Base-by-base conservation (phyloP, 2,329 filamentous ascomycete species). In the Biscogniauxia mediterranea region DNA sequence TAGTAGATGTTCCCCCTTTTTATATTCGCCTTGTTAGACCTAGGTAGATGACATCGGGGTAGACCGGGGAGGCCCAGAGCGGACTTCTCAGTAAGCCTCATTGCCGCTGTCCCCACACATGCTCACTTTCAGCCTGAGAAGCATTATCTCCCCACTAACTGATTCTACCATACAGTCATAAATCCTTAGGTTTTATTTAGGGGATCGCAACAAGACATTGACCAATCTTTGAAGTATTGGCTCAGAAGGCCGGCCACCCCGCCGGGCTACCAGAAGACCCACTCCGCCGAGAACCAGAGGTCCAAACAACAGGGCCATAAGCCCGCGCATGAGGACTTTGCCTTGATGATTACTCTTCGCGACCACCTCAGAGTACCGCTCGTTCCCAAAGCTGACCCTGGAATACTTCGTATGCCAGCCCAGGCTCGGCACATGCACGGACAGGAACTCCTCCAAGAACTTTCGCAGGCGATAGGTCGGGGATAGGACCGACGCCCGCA, bases 361-460 rank as follows among this genome's bases (percentile, higher is more conserved):
- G 38, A 92, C 83, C 3, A 98, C 90, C 63, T 96, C 89, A 0
- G 90, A 91, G 75, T 99, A 99, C 20, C 91, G 81, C 77, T 96
- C 90, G 70, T 97, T 97, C 61, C 92, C 92, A 74, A 99, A 99
- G 68, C 93, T 97, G 8, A 99, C 89, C 20, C 94, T 85, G 0
- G 90, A 88, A 73, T 99, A 99, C 77, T 97, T 92, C 1, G 95
- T 99, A 72, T 89, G 87, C 88, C 94, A 97, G 0, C 94, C 95
- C 13, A 93, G 77, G 25, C 83, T 79, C 0, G 95, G 95, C 1
- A 96, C 71, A 69, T 90, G 88, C 15, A 90, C 84, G 57, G 89
- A 91, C 57, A 98, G 79, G 38, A 84, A 85, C 78, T 99, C 95
- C 73, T 99, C 95, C 15, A 97, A 79, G 66, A 81, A 88, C 77